Conservation (phyloP, 495 filamentous ascomycete genomes). For the Trichocladium antarcticum region DNA sequence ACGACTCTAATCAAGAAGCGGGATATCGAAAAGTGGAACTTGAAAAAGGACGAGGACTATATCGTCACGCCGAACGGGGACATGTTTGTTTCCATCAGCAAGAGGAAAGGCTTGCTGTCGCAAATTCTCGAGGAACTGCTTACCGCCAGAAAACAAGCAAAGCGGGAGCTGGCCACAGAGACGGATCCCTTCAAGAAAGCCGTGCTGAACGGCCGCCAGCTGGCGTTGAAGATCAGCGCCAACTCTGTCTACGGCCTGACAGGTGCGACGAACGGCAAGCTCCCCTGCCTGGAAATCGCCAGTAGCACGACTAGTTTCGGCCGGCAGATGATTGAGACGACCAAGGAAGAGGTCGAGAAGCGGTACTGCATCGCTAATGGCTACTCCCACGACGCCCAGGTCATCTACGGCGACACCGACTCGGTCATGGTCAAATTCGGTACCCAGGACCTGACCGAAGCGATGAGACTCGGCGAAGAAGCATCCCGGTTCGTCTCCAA, state of each 20-base stretch:
- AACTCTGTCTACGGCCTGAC: conserved; percentile 98
- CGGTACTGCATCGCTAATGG: conserved; percentile 88
- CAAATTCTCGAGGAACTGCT: conserved; percentile 94
- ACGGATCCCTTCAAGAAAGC: conserved; percentile 96
- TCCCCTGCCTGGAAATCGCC: conserved; percentile 90
- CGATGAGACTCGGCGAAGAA: conserved; percentile 91
- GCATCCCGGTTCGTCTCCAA: conserved; percentile 75
- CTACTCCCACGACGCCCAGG: conserved; percentile 83
- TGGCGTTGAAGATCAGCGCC: conserved; percentile 92
- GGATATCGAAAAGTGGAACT: conserved; percentile 56
- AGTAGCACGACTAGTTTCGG: conserved; percentile 94
- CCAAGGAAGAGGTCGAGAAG: conserved; percentile 82
- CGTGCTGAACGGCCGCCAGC: conserved; percentile 91
- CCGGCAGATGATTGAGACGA: conserved; percentile 96
- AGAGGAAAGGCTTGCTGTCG: conserved; percentile 83
- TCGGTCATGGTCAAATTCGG: conserved; percentile 99
- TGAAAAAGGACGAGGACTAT: conserved; percentile 86
- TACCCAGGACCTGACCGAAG: conserved; percentile 64
- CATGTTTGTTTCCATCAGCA: conserved; percentile 77
- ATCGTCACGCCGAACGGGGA: conserved; percentile 91
- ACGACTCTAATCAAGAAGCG: conserved; percentile 81
- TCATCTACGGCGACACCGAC: conserved; percentile 98
- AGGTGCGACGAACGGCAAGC: conserved; percentile 87
- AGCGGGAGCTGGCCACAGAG: conserved; percentile 79
- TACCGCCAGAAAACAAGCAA: conserved; percentile 80